Evolutionary conservation across 768 basidiomycete genomes (phyloP).

Genomic region (Panus rudis): DNA sequence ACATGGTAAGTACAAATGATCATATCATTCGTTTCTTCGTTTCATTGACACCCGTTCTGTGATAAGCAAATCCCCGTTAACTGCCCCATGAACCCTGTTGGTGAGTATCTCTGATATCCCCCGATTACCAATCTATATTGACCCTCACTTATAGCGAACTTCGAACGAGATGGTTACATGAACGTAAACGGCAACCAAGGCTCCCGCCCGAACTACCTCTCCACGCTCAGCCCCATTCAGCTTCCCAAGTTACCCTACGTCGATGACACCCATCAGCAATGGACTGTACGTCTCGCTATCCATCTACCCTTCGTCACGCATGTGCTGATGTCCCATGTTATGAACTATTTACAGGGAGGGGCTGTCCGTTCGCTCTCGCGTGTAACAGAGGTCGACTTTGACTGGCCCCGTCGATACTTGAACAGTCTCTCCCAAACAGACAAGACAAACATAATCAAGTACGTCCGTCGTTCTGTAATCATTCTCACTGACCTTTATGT

Average conservation of each 20-base stretch:
- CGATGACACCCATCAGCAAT: conserved; percentile 34
- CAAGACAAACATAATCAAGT: conserved; percentile 30
- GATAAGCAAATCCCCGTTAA: conserved; percentile 18
- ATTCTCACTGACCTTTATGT: not conserved
- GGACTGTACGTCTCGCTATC: conserved; percentile 22
- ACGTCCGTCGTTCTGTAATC: not conserved
- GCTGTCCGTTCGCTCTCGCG: conserved; percentile 30
- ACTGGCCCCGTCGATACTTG: conserved; percentile 34
- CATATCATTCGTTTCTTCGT: not conserved
- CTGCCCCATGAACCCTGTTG: conserved; percentile 30
- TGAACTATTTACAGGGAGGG: conserved; percentile 20
- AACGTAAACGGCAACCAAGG: conserved; percentile 30
- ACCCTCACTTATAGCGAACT: conserved; percentile 24
- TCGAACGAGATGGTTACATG: conserved; percentile 34
- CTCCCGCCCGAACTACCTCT: conserved; percentile 32
- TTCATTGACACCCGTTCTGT: conserved; percentile 28
- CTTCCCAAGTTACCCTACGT: conserved; percentile 28
- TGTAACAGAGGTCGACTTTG: conserved; percentile 33
- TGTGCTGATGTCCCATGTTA: no score
- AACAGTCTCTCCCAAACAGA: conserved; percentile 26
- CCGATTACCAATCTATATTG: not conserved
- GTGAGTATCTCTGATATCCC: conserved; percentile 18
- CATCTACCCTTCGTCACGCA: not conserved
- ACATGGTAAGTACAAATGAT: conserved; percentile 14
- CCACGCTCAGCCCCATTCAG: conserved; percentile 28